Evolutionary conservation across 2,329 filamentous ascomycete genomes (phyloP).

Genomic region (Colletotrichum caudatum): DNA sequence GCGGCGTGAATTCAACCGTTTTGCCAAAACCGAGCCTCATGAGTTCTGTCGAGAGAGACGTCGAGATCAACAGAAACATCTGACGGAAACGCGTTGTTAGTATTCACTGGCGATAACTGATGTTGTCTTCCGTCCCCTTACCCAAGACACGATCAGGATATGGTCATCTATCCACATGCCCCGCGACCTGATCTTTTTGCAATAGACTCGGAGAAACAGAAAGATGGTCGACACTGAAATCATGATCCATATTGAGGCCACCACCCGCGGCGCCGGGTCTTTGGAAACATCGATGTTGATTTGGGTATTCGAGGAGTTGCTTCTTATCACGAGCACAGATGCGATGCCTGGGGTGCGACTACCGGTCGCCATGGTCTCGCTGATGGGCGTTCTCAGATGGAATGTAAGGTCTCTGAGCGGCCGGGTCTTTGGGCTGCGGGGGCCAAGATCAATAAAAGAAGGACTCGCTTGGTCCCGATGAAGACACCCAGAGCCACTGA

Average conservation of each 20-base stretch:
- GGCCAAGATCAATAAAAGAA: not conserved
- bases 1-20: constrained; percentile 14
- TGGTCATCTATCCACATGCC: constrained; percentile 45
- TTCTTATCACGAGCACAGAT: not conserved
- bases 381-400: not conserved
- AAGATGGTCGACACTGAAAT: constrained; percentile 31
- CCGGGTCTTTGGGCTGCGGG: not conserved
- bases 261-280: constrained; percentile 28
- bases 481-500: not conserved
- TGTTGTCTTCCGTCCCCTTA: not conserved
- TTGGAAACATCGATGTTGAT: constrained; percentile 21
- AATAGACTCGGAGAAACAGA: constrained; percentile 44
- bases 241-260: constrained; percentile 40
- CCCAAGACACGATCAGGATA: constrained; percentile 43
- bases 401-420: not conserved
- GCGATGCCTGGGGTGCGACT: not conserved
- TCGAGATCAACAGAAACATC: constrained; percentile 29
- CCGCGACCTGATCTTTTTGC: constrained; percentile 40
- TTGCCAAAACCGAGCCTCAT: constrained; percentile 37
- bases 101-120: not conserved
- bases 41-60: constrained; percentile 30
- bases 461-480: not conserved
- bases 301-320: not conserved
- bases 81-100: not conserved
- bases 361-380: not conserved